Percentiles rank a stretch among this genome's conserved stretches.
Evolutionary conservation across 2,329 filamentous ascomycete species (phyloP).

Genomic region (Colletotrichum eleusines): DNA sequence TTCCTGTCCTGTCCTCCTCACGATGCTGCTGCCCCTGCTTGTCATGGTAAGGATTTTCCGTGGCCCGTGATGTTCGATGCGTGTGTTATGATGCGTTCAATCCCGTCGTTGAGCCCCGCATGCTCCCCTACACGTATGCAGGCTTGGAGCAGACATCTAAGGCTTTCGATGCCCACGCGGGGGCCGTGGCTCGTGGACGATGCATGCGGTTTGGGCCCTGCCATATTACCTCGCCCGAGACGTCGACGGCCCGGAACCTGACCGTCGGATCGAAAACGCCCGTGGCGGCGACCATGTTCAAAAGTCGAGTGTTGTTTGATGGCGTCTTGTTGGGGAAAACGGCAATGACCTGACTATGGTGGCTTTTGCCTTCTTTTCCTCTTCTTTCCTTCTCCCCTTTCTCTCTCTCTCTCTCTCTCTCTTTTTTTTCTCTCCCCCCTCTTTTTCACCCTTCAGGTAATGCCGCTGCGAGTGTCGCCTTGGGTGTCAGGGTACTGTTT

Average conservation of each 20-base stretch:
- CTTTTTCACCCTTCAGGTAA: too few species aligned
- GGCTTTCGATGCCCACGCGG: slow-evolving; percentile 5
- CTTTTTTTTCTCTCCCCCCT: too few species aligned
- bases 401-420: too few species aligned
- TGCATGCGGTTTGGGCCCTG: background rate
- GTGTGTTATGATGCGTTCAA: slow-evolving; percentile 13
- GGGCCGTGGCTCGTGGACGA: slow-evolving; percentile 24
- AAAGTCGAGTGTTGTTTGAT: background rate
- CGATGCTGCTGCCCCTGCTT: slow-evolving; percentile 19
- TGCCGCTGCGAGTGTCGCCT: background rate
- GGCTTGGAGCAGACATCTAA: slow-evolving; percentile 9
- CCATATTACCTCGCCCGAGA: slow-evolving; percentile 22
- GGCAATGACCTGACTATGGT: background rate
- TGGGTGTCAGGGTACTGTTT: background rate
- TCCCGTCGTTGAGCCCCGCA: background rate
- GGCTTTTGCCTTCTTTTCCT: background rate
- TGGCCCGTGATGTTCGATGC: slow-evolving; percentile 12
- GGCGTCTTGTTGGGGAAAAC: background rate
- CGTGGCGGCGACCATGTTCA: slow-evolving; percentile 7
- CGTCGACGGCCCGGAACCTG: slow-evolving; percentile 5
- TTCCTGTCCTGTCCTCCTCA: slow-evolving; percentile 10
- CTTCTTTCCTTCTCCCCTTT: too few species aligned
- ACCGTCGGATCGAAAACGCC: slow-evolving; percentile 3
- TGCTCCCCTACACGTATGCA: background rate
- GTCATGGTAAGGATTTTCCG: background rate